Base-by-base conservation (phyloP, 345 rosid species). In the Syzygium oleosum region DNA sequence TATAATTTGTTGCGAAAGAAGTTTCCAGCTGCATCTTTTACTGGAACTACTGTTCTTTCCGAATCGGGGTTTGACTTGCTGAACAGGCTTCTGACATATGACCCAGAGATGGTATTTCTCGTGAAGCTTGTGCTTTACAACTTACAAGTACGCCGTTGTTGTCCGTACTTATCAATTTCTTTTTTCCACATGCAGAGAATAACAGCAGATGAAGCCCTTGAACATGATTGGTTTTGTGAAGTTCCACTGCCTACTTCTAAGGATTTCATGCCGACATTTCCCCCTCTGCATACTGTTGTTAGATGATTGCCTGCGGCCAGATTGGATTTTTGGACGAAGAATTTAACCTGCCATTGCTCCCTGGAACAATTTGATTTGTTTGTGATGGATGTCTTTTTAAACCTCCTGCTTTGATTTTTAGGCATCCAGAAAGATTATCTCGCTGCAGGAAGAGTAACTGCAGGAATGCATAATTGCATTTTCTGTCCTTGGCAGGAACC, bases 41-140 rank as follows among this genome's bases (percentile, higher is more conserved):
- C 91, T 4, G 99, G 97, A 77, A 92, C 95, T 73, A 91, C 95
- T 4, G 93, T 92, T 87, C 98, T 97, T 46, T 96, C 99, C 27
- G 99, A 95, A 86, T 88, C 88, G 22, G 99, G 99, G 83, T 96
- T 94, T 59, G 99, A 97, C 91, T 90, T 97, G 88, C 86, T 97
- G 87, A 96, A 90, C 88, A 89, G 88, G 85, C 94, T 97, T 90
- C 87, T 97, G 77, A 91, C 94, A 12, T 96, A 91, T 87, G 95
- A 96, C 86, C 99, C 99, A 68, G 94, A 93, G 89, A 94, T 93
- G 96, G 98, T 94, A 92, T 51, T 53, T 41, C 31, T 53, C 56
- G 5, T 7, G 54, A 46, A 38, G 19, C 10, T 46, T 21, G 49
- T 88, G 49, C 6, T 73, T 73, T 73, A 9, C 80, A 34, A 73